phyloP scores from a whole-genome alignment of 108 stramenopile genomes.

The Epipyxis sp. region DNA sequence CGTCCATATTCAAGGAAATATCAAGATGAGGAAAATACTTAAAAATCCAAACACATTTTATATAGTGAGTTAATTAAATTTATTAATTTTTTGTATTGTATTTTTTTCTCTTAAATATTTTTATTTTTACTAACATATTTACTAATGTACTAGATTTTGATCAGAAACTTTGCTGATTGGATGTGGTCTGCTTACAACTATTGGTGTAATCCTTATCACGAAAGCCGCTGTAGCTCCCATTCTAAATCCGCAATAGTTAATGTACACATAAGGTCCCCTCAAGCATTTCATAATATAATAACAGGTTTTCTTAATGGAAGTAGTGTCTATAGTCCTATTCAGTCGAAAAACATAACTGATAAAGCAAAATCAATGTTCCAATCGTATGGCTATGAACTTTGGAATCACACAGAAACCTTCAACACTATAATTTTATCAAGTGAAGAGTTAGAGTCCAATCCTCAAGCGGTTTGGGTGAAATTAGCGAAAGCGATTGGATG shows the following conservation, averaged over 20 bases:
- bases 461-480: background rate
- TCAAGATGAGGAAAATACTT: background rate
- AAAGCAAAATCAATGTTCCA: background rate
- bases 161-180: background rate
- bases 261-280: background rate
- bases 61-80: background rate
- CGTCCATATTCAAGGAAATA: background rate
- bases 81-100: too few relatives aligned
- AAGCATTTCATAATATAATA: background rate
- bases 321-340: background rate
- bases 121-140: too few relatives aligned
- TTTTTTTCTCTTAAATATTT: background rate
- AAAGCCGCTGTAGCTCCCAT: background rate
- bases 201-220: background rate
- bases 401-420: background rate
- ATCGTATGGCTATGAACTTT: too few relatives aligned
- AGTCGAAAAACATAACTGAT: background rate
- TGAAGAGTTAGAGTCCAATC: background rate
- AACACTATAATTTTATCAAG: background rate
- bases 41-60: constrained; percentile 2
- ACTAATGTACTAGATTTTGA: too few relatives aligned
- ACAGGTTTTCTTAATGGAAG: background rate
- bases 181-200: background rate
- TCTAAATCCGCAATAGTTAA: background rate
- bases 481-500: background rate